Conservation (phyloP, 2,329 filamentous ascomycete genomes). For the Calonectria hongkongensis region DNA sequence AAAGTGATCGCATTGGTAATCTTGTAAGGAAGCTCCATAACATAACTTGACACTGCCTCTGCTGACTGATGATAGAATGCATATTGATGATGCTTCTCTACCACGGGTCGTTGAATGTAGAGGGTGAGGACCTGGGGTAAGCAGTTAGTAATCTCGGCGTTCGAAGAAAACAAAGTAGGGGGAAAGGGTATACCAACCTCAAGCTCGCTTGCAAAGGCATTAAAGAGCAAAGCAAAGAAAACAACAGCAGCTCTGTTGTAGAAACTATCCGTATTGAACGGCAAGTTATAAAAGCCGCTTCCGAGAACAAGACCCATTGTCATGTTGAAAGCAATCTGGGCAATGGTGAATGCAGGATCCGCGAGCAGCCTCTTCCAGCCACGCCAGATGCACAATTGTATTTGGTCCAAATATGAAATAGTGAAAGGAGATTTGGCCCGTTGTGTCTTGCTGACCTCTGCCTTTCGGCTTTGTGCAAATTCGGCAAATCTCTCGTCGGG, state of each 20-base stretch:
- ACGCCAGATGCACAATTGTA: slow-evolving; percentile 64
- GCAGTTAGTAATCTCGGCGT: not conserved
- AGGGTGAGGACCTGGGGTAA: slow-evolving; percentile 58
- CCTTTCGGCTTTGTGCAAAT: slow-evolving; percentile 48
- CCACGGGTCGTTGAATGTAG: slow-evolving; percentile 58
- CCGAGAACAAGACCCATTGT: slow-evolving; percentile 71
- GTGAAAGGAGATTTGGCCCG: slow-evolving; percentile 66
- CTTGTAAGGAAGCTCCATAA: slow-evolving; percentile 65
- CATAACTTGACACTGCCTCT: slow-evolving; percentile 57
- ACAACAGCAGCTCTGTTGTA: slow-evolving; percentile 68
- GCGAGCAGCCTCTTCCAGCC: slow-evolving; percentile 62
- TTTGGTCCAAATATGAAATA: slow-evolving; percentile 67
- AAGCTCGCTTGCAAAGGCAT: slow-evolving; percentile 64
- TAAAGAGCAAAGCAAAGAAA: slow-evolving; percentile 72
- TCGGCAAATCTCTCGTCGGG: slow-evolving; percentile 41
- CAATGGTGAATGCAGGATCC: slow-evolving; percentile 63
- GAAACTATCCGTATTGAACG: slow-evolving; percentile 65
- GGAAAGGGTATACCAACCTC: slow-evolving; percentile 51
- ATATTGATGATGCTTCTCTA: slow-evolving; percentile 60
- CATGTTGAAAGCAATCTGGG: slow-evolving; percentile 66
- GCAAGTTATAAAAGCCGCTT: slow-evolving; percentile 69
- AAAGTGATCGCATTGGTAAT: slow-evolving; percentile 61
- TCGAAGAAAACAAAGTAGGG: too few relatives aligned
- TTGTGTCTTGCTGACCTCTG: slow-evolving; percentile 61
- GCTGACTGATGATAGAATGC: slow-evolving; percentile 59